Percentiles rank a stretch among this genome's conserved stretches.
Evolutionary conservation across 2,329 filamentous ascomycete genomes (phyloP).

Genomic region (Pseudogymnoascus sp.): DNA sequence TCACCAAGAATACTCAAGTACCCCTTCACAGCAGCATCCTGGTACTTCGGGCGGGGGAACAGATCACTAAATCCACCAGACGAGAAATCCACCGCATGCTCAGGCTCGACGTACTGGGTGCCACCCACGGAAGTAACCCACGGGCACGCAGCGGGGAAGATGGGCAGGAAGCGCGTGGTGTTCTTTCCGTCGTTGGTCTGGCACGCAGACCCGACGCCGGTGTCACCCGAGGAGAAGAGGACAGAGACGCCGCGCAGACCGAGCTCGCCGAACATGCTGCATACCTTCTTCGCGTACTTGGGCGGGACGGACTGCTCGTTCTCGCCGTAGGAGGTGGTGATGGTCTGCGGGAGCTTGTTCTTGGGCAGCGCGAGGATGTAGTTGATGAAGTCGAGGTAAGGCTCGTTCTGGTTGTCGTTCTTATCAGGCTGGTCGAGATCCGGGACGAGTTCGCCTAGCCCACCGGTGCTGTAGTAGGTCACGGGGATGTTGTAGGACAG

Average conservation of each 20-base stretch:
- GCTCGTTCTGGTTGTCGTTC: conserved; percentile 53
- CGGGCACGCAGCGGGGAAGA: conserved; percentile 59
- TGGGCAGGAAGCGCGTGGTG: conserved; percentile 47
- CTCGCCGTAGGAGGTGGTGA: conserved; percentile 60
- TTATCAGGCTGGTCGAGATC: conserved; percentile 32
- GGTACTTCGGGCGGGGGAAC: conserved; percentile 39
- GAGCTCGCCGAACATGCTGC: conserved; percentile 55
- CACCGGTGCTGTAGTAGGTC: conserved; percentile 47
- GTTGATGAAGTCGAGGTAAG: conserved; percentile 55
- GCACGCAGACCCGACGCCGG: conserved; percentile 37
- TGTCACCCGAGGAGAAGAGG: conserved; percentile 54
- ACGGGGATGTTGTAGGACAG: conserved; percentile 45
- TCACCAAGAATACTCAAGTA: conserved; percentile 36
- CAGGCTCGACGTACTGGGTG: conserved; percentile 40
- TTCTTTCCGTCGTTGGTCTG: conserved; percentile 50
- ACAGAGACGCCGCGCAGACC: conserved; percentile 59
- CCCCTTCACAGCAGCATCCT: conserved; percentile 34
- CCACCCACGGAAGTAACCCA: conserved; percentile 61
- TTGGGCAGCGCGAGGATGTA: conserved; percentile 44
- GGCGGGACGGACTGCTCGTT: conserved; percentile 55
- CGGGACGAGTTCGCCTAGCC: conserved; percentile 42
- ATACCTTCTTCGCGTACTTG: conserved; percentile 53
- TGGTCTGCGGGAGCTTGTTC: conserved; percentile 47
- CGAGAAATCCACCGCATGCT: conserved; percentile 38
- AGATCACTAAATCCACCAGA: conserved; percentile 44